Base-by-base conservation (phyloP, 2,329 filamentous ascomycete genomes). In the Capronia americana region DNA sequence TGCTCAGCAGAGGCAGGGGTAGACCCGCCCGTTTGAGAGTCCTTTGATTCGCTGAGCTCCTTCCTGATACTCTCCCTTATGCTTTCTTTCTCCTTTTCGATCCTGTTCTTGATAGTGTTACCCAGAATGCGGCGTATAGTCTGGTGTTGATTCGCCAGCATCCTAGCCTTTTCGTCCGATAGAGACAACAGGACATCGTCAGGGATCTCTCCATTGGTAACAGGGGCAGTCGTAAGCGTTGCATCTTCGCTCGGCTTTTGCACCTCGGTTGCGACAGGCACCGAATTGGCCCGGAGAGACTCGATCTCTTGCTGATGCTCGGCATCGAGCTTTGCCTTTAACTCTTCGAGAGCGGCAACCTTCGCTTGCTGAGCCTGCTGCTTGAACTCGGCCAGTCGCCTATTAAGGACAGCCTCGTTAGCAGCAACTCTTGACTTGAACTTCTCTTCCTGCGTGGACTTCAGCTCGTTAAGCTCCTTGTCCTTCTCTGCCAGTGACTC, bases 381-480 rank as follows among this genome's bases (percentile, higher is more conserved):
- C 68, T 79, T 83, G 11, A 82, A 78, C 57, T 88, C 86, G 8
- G 76, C 78, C 17, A 96, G 82, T 75, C 90, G 92, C 74, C 87
- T 88, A 73, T 90, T 90, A 17, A 90, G 81, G 67, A 88, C 86
- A 61, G 85, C 84, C 1, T 81, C 76, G 11, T 78, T 76, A 64
- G 82, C 78, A 51, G 84, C 80, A 61, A 82, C 75, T 11, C 79
- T 76, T 64, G 82, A 77, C 57, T 85, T 80, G 64, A 82, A 74
- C 60, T 82, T 79, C 28, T 81, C 77, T 60, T 87, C 83, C 34
- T 83, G 76, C 58, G 85, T 80, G 8, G 78, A 74, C 63, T 76
- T 74, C 23, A 80, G 74, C 11, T 78, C 73, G 41, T 82, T 76
- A 20, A 82, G 75, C 59, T 83, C 79, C 51, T 82, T 63, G 17